Evolutionary conservation across 2,329 filamentous ascomycete genomes (phyloP).

Genomic region (Pyrenophora seminiperda): DNA sequence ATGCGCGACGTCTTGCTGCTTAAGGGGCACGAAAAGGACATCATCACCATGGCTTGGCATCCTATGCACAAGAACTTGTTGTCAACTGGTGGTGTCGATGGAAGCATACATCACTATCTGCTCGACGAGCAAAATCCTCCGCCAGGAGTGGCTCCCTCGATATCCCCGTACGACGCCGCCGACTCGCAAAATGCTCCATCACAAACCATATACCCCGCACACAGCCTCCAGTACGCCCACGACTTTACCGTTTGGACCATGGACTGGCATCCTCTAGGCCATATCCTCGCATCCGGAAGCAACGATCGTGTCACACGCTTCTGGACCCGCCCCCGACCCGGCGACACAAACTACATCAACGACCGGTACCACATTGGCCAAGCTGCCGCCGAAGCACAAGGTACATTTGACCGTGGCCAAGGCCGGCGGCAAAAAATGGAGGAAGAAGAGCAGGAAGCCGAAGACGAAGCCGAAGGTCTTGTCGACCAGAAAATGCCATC

Average conservation of each 20-base stretch:
- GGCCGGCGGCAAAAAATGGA: conserved; percentile 80
- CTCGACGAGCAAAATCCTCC: conserved; percentile 92
- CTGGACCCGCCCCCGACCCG: conserved; percentile 89
- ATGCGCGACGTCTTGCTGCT: conserved; percentile 97
- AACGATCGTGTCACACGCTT: conserved; percentile 97
- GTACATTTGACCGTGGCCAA: conserved; percentile 87
- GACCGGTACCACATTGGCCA: conserved; percentile 97
- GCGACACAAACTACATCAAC: conserved; percentile 81
- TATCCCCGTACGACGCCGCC: conserved; percentile 82
- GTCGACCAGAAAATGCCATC: conserved; percentile 85
- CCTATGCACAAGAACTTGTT: conserved; percentile 88
- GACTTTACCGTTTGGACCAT: conserved; percentile 97
- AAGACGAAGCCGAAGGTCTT: conserved; percentile 91
- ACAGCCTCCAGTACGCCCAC: conserved; percentile 85
- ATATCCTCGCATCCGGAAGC: conserved; percentile 92
- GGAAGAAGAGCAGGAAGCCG: conserved; percentile 89
- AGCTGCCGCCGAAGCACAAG: conserved; percentile 87
- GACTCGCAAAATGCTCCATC: conserved; percentile 80
- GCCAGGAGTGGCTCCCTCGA: conserved; percentile 68
- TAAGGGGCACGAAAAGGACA: conserved; percentile 93
- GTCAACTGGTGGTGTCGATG: conserved; percentile 88
- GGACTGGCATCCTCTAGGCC: conserved; percentile 95
- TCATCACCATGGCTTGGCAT: conserved; percentile 91
- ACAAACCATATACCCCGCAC: conserved; percentile 90
- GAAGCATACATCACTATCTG: conserved; percentile 90